A percentile compares a stretch with the other conserved stretches of the same genome.
Evolutionary conservation across 176 grass and related monocot genomes (phyloP).

Genomic region (Aegilops sharonensis): DNA sequence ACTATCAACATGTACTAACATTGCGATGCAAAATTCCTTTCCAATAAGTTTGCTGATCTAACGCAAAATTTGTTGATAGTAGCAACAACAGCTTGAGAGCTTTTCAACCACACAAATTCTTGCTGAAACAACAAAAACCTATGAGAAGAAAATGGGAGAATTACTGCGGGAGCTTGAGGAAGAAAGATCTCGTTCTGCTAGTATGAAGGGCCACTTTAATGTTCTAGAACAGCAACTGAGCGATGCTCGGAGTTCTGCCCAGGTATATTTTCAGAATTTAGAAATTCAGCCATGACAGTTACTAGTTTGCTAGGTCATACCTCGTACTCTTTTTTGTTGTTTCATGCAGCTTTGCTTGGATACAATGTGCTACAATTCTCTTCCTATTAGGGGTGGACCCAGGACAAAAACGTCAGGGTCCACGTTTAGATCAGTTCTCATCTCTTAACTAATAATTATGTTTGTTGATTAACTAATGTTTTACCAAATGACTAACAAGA

Average conservation of each 20-base stretch:
- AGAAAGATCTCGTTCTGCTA: conserved; percentile 49
- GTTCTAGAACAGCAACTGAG: conserved; percentile 46
- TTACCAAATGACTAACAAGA: conserved; percentile 5
- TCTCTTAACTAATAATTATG: conserved; percentile 10
- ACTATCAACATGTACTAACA: neutral
- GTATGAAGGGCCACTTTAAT: conserved; percentile 45
- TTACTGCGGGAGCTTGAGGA: conserved; percentile 59
- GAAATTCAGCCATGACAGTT: neutral
- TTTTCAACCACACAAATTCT: conserved; percentile 55
- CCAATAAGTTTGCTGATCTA: conserved; percentile 12
- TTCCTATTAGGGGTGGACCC: neutral
- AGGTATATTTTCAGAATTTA: conserved; percentile 50
- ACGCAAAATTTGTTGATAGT: conserved; percentile 51
- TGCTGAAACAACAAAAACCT: conserved; percentile 44
- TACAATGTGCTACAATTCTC: conserved; percentile 1
- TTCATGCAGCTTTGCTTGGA: neutral
- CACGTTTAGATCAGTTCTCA: neutral
- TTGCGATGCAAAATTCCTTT: neutral
- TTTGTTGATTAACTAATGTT: neutral
- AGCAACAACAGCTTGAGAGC: conserved; percentile 77
- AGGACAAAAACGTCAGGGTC: too few relatives aligned
- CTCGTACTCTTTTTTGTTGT: conserved; percentile 22
- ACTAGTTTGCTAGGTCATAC: neutral
- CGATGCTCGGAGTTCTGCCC: conserved; percentile 54
- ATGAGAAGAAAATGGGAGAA: conserved; percentile 65